These are phyloP conservation scores for Juglanconis juglandina DNA, from an alignment of 2,329 filamentous ascomycete species.

Conservation along the genomic window DNA sequence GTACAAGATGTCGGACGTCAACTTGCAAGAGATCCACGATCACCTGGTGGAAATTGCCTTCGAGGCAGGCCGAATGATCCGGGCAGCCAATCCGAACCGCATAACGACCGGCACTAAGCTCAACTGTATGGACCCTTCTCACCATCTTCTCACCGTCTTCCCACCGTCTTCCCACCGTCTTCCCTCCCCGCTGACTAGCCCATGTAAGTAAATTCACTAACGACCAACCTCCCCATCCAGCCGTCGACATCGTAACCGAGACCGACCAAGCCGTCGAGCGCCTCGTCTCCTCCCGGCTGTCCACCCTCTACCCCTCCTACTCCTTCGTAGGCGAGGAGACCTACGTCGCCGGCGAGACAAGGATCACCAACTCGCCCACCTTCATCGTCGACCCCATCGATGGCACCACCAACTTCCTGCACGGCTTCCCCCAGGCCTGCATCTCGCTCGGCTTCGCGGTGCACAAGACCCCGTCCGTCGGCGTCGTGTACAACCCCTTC, in stretches of 20 bases:
- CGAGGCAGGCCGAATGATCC: slow-evolving; percentile 63
- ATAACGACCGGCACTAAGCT: slow-evolving; percentile 59
- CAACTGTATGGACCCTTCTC: slow-evolving; percentile 49
- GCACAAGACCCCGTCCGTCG: slow-evolving; percentile 58
- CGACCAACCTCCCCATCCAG: slow-evolving; percentile 33
- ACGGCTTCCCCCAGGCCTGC: slow-evolving; percentile 70
- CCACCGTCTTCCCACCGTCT: not conserved
- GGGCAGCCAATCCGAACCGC: slow-evolving; percentile 56
- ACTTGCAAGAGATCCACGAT: slow-evolving; percentile 61
- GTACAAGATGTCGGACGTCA: slow-evolving; percentile 50
- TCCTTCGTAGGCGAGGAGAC: slow-evolving; percentile 76
- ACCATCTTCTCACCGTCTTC: slow-evolving; percentile 5
- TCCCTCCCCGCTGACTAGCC: not conserved
- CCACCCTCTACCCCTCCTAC: slow-evolving; percentile 50
- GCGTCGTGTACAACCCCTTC: slow-evolving; percentile 79
- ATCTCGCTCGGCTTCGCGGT: slow-evolving; percentile 73
- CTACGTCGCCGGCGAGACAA: slow-evolving; percentile 61
- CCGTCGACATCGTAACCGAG: slow-evolving; percentile 67
- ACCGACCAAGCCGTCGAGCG: slow-evolving; percentile 64
- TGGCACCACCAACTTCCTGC: slow-evolving; percentile 78
- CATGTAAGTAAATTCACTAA: not conserved
- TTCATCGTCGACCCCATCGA: slow-evolving; percentile 83
- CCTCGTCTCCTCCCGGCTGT: slow-evolving; percentile 54
- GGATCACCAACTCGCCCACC: slow-evolving; percentile 63
- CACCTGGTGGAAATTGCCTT: slow-evolving; percentile 57